phyloP scores from a whole-genome alignment of 495 filamentous ascomycete species.

The Hyaloscypha variabilis region DNA sequence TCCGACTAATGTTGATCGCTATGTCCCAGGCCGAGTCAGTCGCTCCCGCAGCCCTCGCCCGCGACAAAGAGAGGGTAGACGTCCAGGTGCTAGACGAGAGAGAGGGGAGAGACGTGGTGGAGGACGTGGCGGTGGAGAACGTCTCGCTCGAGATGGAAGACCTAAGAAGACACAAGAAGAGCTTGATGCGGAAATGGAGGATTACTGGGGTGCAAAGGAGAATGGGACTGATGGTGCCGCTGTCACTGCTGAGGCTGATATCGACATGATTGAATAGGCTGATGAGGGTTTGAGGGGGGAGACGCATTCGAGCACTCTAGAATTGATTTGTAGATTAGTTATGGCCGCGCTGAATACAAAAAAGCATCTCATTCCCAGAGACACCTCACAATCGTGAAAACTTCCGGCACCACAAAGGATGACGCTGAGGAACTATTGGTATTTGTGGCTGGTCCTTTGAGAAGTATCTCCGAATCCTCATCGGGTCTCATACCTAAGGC shows the following conservation, averaged over 20 bases:
- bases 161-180: conserved; percentile 79
- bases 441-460: no score
- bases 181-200: conserved; percentile 79
- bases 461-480: no score
- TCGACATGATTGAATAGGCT: conserved; percentile 44
- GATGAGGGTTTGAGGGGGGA: neutral
- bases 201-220: conserved; percentile 61
- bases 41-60: conserved; percentile 52
- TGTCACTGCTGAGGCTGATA: conserved; percentile 30
- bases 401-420: no score
- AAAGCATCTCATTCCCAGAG: neutral
- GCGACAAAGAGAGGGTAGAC: conserved; percentile 50
- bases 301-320: neutral
- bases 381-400: neutral
- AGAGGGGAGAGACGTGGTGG: conserved; percentile 42
- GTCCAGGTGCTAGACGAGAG: conserved; percentile 52
- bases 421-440: neutral
- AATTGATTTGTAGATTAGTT: neutral
- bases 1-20: conserved; percentile 79
- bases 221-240: conserved; percentile 27
- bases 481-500: no score
- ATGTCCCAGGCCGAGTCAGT: conserved; percentile 65
- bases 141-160: conserved; percentile 55
- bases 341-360: neutral
- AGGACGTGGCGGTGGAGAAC: conserved; percentile 37